These are phyloP conservation scores for Xylaria digitata DNA, from an alignment of 2,329 filamentous ascomycete species.

Conservation along the genomic window DNA sequence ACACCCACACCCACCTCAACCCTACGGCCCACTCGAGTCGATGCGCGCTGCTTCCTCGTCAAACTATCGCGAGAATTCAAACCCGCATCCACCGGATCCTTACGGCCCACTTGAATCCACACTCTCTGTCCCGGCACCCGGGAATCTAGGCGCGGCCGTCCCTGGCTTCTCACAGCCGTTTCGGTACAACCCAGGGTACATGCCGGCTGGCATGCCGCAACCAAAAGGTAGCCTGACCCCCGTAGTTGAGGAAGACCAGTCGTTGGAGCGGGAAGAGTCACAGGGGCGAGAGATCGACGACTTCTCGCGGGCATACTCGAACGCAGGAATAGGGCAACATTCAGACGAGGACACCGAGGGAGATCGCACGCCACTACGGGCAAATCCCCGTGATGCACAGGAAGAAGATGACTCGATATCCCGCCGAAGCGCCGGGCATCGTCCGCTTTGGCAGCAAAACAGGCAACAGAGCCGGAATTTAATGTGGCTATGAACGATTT, in stretches of 20 bases:
- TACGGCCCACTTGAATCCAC: constrained; percentile 33
- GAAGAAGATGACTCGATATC: constrained; percentile 38
- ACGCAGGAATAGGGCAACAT: constrained; percentile 53
- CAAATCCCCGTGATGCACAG: constrained; percentile 4
- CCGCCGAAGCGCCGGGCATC: constrained; percentile 48
- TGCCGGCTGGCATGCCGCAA: constrained; percentile 37
- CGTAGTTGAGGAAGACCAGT: constrained; percentile 44
- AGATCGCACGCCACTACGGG: constrained; percentile 50
- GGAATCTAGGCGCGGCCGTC: constrained; percentile 17
- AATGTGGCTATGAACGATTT: constrained; percentile 57
- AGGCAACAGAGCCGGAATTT: constrained; percentile 60
- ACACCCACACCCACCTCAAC: constrained; percentile 34
- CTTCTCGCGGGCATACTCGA: constrained; percentile 57
- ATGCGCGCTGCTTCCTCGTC: constrained; percentile 11
- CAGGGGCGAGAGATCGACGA: constrained; percentile 60
- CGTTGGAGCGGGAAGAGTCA: constrained; percentile 52
- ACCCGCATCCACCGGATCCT: constrained; percentile 31
- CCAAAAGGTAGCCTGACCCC: constrained; percentile 45
- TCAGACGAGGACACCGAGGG: constrained; percentile 48
- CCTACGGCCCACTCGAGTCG: constrained; percentile 39
- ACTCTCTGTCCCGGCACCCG: constrained; percentile 23
- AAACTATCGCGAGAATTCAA: constrained; percentile 26
- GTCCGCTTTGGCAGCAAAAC: constrained; percentile 67
- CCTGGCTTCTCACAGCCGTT: constrained; percentile 41
- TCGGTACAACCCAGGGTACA: constrained; percentile 42